Base-by-base conservation (phyloP, 2,329 filamentous ascomycete genomes). In the Alternaria atra region DNA sequence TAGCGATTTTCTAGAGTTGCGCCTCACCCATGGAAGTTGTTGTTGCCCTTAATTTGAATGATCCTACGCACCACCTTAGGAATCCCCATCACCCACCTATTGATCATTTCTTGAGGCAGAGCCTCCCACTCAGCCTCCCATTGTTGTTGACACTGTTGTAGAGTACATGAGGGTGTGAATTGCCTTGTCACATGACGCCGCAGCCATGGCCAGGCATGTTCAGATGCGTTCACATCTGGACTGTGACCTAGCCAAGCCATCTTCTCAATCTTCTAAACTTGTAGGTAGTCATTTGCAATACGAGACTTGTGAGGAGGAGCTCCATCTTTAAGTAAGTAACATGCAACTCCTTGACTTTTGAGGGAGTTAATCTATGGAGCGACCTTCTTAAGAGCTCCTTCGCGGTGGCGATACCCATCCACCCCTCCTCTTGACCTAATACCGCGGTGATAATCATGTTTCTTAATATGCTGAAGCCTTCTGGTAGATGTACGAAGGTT, bases 121-220 rank as follows among this genome's bases (percentile, higher is more conserved):
- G 37, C 51, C 6, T 62, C 59, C 35, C 15, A 37, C 35, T 37
- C 6, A 37, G 15, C 15, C 15, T 37, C 35, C 35, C 3, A 37
- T 37, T 37, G 35, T 37, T 37, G 35, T n/a, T 17, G 3, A 37
- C 15, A 37, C 35, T 37, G 4, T 6, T 37, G 51, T 29, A 52
- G 23, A 44, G 15, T 37, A 37, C 35, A 37, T n/a, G 6, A 17
- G 6, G 35, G 15, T 6, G 35, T 37, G 6, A 37, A 37, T 37
- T 37, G 52, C n/a, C 10, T 12, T 13, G 32, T 15, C 52, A 25
- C 50, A 57, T 27, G 29, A 52, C 35, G 34, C 50, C 5, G 43
- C 29, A 42, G 25, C 56, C 34, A 60, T 34, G 40, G 56, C 61
- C 29, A 64, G 48, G 58, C 54, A 43, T 64, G 58, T 53, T 64